phyloP scores from a whole-genome alignment of 225 moss, liverwort and hornwort species.

The Lunularia cruciata region DNA sequence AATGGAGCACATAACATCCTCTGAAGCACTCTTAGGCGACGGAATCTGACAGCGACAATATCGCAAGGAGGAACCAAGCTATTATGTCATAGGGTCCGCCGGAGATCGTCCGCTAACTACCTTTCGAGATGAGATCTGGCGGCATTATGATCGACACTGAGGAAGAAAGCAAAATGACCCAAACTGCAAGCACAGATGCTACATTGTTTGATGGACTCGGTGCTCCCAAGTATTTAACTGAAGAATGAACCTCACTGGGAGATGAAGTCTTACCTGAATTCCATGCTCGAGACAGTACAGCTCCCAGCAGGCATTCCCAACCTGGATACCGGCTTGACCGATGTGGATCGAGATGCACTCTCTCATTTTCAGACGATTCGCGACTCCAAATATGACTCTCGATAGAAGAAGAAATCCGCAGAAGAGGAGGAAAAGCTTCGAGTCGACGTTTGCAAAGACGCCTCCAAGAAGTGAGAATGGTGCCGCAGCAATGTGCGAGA shows the following conservation, averaged over 20 bases:
- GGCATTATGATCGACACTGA: too few relatives aligned
- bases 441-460: constrained; percentile 43
- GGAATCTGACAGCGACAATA: too few relatives aligned
- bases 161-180: too few relatives aligned
- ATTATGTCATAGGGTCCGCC: too few relatives aligned
- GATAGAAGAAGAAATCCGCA: background rate
- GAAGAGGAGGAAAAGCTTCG: constrained; percentile 22
- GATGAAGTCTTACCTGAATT: constrained; percentile 27
- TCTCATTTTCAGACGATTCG: constrained; percentile 27
- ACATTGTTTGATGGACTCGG: too few relatives aligned
- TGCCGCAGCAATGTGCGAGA: background rate
- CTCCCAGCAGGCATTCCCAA: constrained; percentile 41
- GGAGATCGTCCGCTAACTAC: too few relatives aligned
- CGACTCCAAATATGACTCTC: background rate
- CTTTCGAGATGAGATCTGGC: too few relatives aligned
- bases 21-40: too few relatives aligned
- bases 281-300: constrained; percentile 34
- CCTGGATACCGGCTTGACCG: constrained; percentile 40
- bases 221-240: too few relatives aligned
- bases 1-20: background rate
- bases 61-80: background rate
- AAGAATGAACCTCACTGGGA: too few relatives aligned
- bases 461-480: constrained; percentile 28
- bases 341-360: constrained; percentile 35
- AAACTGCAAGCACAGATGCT: too few relatives aligned